Conservation (phyloP, 2,329 filamentous ascomycete species). For the Bimuria novae-zelandiae region DNA sequence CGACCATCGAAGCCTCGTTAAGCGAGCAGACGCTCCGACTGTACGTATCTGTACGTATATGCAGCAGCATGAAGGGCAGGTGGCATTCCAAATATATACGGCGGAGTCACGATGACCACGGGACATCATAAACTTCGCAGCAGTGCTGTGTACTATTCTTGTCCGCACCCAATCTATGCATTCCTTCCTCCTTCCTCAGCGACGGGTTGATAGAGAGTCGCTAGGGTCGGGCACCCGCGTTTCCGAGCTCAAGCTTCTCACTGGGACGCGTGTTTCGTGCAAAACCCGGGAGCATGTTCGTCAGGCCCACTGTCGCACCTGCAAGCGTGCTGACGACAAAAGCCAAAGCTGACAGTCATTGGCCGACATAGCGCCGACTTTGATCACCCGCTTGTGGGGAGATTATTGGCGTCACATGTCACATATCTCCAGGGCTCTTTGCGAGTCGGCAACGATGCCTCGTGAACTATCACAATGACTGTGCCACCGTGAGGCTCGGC, state of each 20-base stretch:
- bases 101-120: constrained; percentile 8
- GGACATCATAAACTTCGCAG: constrained; percentile 12
- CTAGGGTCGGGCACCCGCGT: constrained; percentile 36
- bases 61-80: constrained; percentile 2
- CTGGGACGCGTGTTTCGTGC: constrained; percentile 15
- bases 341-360: constrained; percentile 3
- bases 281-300: constrained; percentile 1
- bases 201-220: constrained; percentile 24
- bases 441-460: no score
- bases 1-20: constrained; percentile 4
- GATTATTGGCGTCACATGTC: constrained; percentile 14
- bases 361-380: constrained; percentile 8
- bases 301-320: constrained; percentile 17
- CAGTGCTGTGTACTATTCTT: constrained; percentile 27
- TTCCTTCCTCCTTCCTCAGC: constrained; percentile 23
- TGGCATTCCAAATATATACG: constrained; percentile 17
- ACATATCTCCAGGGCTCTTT: constrained; percentile 10
- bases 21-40: constrained; percentile 5
- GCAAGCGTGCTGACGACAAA: constrained; percentile 11
- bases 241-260: constrained; percentile 37
- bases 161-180: constrained; percentile 25
- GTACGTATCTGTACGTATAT: background rate
- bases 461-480: constrained; percentile 28
- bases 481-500: constrained; percentile 30
- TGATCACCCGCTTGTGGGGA: background rate